phyloP scores from a whole-genome alignment of 306 rosid species.

The Begonia masoniana region DNA sequence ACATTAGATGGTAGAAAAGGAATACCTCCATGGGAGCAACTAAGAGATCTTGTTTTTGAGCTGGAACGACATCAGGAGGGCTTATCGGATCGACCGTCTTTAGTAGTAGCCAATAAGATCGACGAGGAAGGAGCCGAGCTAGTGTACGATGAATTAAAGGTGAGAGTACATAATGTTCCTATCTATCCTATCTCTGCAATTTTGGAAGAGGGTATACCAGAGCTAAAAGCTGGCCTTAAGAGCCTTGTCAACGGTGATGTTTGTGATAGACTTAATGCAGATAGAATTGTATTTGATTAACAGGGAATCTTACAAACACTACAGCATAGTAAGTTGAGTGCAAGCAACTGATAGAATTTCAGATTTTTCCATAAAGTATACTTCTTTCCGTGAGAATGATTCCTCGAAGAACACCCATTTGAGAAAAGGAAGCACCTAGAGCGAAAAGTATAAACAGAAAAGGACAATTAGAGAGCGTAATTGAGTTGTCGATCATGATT shows the following conservation, averaged over 20 bases:
- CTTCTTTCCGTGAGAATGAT: too few relatives aligned
- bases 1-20: constrained; percentile 68
- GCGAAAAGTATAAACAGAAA: too few relatives aligned
- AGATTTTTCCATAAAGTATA: too few relatives aligned
- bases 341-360: too few relatives aligned
- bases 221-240: constrained; percentile 64
- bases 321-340: too few relatives aligned
- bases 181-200: constrained; percentile 78
- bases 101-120: constrained; percentile 80
- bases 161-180: constrained; percentile 52
- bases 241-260: constrained; percentile 63
- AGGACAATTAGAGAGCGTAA: too few relatives aligned
- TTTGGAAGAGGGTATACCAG: constrained; percentile 72
- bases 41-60: constrained; percentile 61
- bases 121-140: constrained; percentile 74
- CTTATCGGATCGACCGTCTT: constrained; percentile 61
- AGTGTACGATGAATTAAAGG: constrained; percentile 57
- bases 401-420: too few relatives aligned
- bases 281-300: constrained; percentile 48
- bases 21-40: constrained; percentile 83
- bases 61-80: constrained; percentile 80
- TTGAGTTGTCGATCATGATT: too few relatives aligned
- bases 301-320: too few relatives aligned
- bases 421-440: too few relatives aligned
- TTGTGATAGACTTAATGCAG: constrained; percentile 31